Base-by-base conservation (phyloP, 2,329 filamentous ascomycete genomes). In the Lachnellula occidentalis region DNA sequence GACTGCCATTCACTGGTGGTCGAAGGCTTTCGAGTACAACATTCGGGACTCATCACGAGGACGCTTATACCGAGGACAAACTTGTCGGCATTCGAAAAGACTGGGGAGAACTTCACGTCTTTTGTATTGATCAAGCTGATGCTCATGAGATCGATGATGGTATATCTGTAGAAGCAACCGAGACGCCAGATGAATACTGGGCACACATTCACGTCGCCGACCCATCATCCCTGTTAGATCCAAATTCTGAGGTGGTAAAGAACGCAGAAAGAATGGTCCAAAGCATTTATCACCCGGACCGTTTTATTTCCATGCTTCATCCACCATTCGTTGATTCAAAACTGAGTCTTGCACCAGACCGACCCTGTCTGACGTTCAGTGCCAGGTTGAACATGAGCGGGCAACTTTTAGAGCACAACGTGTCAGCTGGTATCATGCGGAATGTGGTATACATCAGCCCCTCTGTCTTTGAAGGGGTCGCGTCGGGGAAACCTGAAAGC, bases 91-190 rank as follows among this genome's bases (percentile, higher is more conserved):
- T 80, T 24, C 81, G 88, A 46, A 78, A 76, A 55, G 78, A 83
- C 50, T 87, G 83, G 79, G 73, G 72, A 0, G 64, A 76, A n/a
- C 66, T 81, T 21, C 79, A 77, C 0, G 79, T 88, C 1, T 92
- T 85, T 66, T 90, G 87, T 61, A 88, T 95, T 56, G 89, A 95
- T 65, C 77, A 80, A 27, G 75, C 77, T 19, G 72, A 71, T 36
- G 87, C 90, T 0, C 74, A 78, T 27, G 83, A 92, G 62, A 87
- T 94, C 55, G 89, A 95, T 61, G 89, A 95, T 66, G 89, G 85
- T 1, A 72, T 95, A 8, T 92, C 88, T 1, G 66, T 94, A 7
- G 85, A 90, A 65, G 68, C 71, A 45, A 79, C 85, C 1, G 70
- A 74, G 69, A 17, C 59, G 59, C 58, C 76, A 19, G 67, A 76